Percentiles rank a stretch among this genome's conserved stretches.
Evolutionary conservation across 2,329 filamentous ascomycete species (phyloP).

Genomic region (Hypoxylon sp.): DNA sequence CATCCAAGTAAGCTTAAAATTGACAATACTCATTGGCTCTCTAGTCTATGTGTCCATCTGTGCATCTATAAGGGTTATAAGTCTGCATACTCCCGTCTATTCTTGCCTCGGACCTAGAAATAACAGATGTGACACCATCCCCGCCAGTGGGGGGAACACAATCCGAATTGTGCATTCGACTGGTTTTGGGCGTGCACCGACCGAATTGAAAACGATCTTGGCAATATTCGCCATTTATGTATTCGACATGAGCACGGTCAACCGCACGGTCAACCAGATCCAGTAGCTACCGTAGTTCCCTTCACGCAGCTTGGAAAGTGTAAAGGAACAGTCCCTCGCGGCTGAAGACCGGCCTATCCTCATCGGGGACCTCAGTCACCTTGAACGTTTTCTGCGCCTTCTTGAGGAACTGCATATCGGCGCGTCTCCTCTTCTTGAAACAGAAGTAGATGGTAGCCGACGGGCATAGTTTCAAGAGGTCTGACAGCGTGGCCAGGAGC

Average conservation of each 20-base stretch:
- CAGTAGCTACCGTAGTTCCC: not conserved
- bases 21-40: constrained; percentile 13
- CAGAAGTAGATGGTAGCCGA: constrained; percentile 81
- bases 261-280: no score
- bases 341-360: constrained; percentile 70
- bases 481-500: constrained; percentile 81
- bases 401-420: constrained; percentile 82
- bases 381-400: constrained; percentile 76
- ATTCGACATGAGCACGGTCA: no score
- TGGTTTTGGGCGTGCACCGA: no score
- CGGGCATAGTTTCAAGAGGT: constrained; percentile 81
- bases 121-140: constrained; percentile 19
- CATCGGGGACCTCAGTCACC: constrained; percentile 73
- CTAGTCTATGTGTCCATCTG: constrained; percentile 15
- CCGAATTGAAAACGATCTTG: no score
- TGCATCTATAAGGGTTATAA: constrained; percentile 12
- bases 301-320: constrained; percentile 58
- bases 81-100: constrained; percentile 33
- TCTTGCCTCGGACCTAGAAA: constrained; percentile 4
- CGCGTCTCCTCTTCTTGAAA: constrained; percentile 92
- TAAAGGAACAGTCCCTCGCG: constrained; percentile 74
- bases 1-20: constrained; percentile 18
- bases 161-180: not conserved
- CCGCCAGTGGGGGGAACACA: not conserved
- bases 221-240: no score